Conservation (phyloP, 495 filamentous ascomycete genomes). For the Talaromyces proteolyticus region DNA sequence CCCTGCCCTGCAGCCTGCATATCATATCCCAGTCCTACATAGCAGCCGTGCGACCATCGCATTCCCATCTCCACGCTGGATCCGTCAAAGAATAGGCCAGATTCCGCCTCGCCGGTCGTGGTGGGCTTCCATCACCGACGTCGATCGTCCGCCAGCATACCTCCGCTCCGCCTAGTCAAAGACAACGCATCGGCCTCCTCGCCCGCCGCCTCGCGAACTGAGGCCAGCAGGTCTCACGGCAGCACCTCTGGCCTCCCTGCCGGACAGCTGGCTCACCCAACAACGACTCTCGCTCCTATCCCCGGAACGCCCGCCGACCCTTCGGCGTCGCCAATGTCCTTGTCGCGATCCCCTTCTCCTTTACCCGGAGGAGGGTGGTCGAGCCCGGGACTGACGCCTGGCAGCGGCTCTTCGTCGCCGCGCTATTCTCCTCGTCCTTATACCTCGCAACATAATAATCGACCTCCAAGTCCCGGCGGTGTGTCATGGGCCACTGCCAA, state of each 20-base stretch:
- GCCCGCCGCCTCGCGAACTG: not conserved
- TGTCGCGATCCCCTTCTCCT: slow-evolving; percentile 81
- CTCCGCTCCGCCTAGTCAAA: slow-evolving; percentile 9
- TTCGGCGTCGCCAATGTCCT: slow-evolving; percentile 54
- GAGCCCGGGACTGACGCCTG: slow-evolving; percentile 69
- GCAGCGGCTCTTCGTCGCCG: slow-evolving; percentile 66
- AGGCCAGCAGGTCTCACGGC: slow-evolving; percentile 6
- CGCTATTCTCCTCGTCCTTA: slow-evolving; percentile 31
- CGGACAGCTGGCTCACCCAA: slow-evolving; percentile 3
- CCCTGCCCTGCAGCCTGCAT: too few species aligned
- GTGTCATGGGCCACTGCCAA: slow-evolving; percentile 77
- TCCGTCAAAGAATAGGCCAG: not conserved
- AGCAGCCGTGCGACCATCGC: not conserved
- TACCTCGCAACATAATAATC: slow-evolving; percentile 11
- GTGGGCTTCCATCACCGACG: slow-evolving; percentile 8
- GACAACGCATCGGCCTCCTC: slow-evolving; percentile 3
- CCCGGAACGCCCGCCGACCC: slow-evolving; percentile 5
- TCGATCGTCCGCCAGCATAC: slow-evolving; percentile 5
- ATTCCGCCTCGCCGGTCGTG: not conserved
- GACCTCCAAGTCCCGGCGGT: slow-evolving; percentile 29
- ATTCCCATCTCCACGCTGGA: slow-evolving; percentile 2
- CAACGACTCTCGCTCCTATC: slow-evolving; percentile 1
- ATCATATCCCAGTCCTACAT: too few species aligned
- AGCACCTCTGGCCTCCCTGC: slow-evolving; percentile 9
- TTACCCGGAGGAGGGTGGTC: slow-evolving; percentile 79